These are phyloP conservation scores for Beta corolliflora DNA, from an alignment of 179 eudicot genomes.

Conservation along the genomic window DNA sequence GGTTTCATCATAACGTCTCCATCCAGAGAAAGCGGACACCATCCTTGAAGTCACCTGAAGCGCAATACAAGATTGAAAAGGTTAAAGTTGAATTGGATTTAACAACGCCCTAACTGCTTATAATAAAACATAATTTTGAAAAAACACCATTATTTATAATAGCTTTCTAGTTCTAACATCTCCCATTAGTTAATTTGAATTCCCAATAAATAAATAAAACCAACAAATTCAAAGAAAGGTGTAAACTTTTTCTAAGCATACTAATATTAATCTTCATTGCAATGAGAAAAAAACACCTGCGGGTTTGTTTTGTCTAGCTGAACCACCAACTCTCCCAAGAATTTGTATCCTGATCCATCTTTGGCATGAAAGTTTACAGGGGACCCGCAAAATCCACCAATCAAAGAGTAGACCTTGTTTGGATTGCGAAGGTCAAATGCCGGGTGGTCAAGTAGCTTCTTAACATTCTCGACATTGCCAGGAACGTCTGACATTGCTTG, in stretches of 20 bases:
- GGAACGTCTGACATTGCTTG: conserved; percentile 89
- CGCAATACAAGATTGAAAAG: not conserved
- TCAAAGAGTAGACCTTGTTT: conserved; percentile 87
- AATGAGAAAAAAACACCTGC: conserved; percentile 52
- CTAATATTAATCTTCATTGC: no score
- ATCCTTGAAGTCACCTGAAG: conserved; percentile 84
- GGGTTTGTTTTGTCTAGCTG: conserved; percentile 97
- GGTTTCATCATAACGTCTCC: conserved; percentile 86
- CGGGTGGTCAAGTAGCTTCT: conserved; percentile 76
- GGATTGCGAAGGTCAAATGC: conserved; percentile 96
- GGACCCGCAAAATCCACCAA: conserved; percentile 88
- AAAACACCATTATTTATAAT: no score
- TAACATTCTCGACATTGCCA: conserved; percentile 88
- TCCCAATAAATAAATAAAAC: no score
- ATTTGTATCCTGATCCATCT: conserved; percentile 95
- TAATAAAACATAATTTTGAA: no score
- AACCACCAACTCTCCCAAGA: conserved; percentile 86
- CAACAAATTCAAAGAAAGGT: no score
- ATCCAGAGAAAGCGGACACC: conserved; percentile 92
- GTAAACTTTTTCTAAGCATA: no score
- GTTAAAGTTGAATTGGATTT: not conserved
- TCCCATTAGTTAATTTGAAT: no score
- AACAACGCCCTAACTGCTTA: no score
- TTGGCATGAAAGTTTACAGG: conserved; percentile 94
- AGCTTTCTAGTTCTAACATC: no score